Evolutionary conservation across 148 eudicot species (phyloP), one percentile per base, ranked within the genome.

Genomic region (Chenopodium formosanum): DNA sequence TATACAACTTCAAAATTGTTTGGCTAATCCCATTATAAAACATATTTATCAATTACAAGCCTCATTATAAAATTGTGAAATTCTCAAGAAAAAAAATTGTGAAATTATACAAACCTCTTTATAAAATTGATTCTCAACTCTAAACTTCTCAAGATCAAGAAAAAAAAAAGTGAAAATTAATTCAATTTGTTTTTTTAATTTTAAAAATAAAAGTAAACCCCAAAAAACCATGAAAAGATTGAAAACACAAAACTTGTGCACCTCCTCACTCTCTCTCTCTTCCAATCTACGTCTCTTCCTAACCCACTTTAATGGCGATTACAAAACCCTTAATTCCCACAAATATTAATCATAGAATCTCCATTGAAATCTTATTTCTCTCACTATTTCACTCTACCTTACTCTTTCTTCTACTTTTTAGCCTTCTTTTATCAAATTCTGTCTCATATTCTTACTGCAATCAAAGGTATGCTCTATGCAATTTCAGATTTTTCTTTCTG

Each of bases 211-310:
- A 70, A 31, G 17, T 14, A 14, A 62, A 73, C 20, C 25, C 72
- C 9, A 50, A 81, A 81, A 20, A 31, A 66, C 32, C 60, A 52
- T 67, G 40, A 27, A 77, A 70, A 6, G 79, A 67, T 76, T 67
- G 40, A 27, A 77, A 70, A 6, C 82, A 67, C 79, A 78, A 73
- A 78, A 67, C 79, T 60, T 81, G 70, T 75, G 84, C 75, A 27
- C 25, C 25, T 29, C 44, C 70, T 19, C 46, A 66, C 8, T 46
- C 50, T 19, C 63, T 81, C 84, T 79, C 81, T 79, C 80, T 79
- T 79, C n/a, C 74, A 79, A 73, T 81, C 80, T 76, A 86, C 86
- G 83, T 76, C 74, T 84, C 58, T 34, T 47, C 70, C 52, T 71
- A 63, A 70, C 62, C 76, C 74, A 63, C 78, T 84, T 77, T 84